Conservation (phyloP, 352 stramenopile species). For the Pythium brassicae region DNA sequence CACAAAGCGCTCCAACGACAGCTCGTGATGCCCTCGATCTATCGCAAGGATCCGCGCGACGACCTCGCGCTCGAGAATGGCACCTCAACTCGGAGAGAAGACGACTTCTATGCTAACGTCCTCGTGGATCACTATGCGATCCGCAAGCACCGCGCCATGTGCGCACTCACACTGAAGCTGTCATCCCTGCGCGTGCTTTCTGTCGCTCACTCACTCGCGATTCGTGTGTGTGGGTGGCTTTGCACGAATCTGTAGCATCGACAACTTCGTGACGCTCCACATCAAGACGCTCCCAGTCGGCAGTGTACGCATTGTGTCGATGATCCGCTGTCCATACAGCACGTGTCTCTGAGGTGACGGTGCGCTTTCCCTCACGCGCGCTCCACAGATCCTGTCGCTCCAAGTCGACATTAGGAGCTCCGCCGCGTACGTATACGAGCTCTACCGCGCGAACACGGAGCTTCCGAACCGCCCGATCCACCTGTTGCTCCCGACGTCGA, state of each 20-base stretch:
- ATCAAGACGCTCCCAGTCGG: conserved; percentile 78
- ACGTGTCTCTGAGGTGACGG: neutral
- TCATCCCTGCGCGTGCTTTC: neutral
- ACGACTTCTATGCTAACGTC: conserved; percentile 47
- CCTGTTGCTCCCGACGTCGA: conserved; percentile 58
- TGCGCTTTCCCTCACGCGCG: neutral
- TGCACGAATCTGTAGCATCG: conserved; percentile 19
- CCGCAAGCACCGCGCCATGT: conserved; percentile 56
- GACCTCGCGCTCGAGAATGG: neutral
- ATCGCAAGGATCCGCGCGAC: conserved; percentile 2
- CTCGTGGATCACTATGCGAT: conserved; percentile 48
- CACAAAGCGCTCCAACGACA: conserved; percentile 48
- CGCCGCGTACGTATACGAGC: conserved; percentile 69
- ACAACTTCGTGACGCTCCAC: conserved; percentile 57
- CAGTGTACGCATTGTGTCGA: conserved; percentile 29
- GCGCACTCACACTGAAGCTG: conserved; percentile 6
- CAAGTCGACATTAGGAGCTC: conserved; percentile 45
- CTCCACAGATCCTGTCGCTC: conserved; percentile 48
- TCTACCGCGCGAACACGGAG: conserved; percentile 63
- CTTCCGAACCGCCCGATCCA: conserved; percentile 55
- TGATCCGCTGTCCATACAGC: neutral
- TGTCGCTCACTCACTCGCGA: neutral
- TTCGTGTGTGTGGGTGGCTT: neutral
- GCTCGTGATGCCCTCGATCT: conserved; percentile 35
- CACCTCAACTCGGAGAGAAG: neutral